Conservation (phyloP, 2,329 filamentous ascomycete species). For the Berkeleyomyces basicola region DNA sequence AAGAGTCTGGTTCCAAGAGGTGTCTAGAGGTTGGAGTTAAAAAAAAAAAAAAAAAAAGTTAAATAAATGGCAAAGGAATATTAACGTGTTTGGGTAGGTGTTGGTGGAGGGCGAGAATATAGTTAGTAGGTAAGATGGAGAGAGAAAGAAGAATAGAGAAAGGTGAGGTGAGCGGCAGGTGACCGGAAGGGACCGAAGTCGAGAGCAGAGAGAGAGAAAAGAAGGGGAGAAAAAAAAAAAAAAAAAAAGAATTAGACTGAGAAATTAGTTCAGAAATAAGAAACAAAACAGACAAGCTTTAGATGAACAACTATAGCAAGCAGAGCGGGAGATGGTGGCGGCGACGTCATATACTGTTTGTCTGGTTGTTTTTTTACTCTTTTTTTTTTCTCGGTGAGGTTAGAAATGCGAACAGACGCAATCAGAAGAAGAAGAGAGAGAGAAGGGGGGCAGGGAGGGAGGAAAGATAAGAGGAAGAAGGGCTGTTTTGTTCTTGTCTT, state of each 20-base stretch:
- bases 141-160: neutral
- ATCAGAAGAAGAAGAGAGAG: neutral
- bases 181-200: neutral
- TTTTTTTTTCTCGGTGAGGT: neutral
- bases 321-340: neutral
- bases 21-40: neutral
- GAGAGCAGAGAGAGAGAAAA: neutral
- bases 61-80: neutral
- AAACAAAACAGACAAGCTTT: neutral
- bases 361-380: neutral
- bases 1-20: neutral
- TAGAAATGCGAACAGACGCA: neutral
- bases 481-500: neutral
- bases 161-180: neutral
- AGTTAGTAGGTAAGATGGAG: neutral
- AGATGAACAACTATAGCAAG: neutral
- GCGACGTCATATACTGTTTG: neutral
- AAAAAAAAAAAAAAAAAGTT: neutral
- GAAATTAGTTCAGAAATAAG: neutral
- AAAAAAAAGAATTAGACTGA: neutral
- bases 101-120: neutral
- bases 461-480: constrained; percentile 4
- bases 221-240: neutral
- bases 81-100: no score
- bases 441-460: neutral